These are phyloP conservation scores for Pharus latifolius DNA, from an alignment of 176 grass and related monocot species.

Conservation along the genomic window DNA sequence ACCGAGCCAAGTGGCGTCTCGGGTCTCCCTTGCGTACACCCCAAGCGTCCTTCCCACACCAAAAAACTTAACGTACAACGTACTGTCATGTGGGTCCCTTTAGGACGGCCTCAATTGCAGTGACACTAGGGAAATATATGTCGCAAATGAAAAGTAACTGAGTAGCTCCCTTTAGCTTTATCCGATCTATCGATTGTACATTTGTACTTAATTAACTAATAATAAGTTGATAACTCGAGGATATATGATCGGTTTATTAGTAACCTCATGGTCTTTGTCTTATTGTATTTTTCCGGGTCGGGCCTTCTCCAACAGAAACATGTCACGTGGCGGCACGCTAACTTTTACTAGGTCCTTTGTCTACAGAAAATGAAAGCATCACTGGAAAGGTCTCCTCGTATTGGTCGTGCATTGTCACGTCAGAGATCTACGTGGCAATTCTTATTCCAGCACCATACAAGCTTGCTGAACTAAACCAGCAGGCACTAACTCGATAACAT, in stretches of 20 bases:
- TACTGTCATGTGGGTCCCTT: not conserved
- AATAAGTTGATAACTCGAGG: not conserved
- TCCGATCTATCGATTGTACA: not conserved
- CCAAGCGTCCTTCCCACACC: constrained; percentile 31
- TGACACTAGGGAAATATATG: fast-evolving
- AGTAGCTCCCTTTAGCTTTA: not conserved
- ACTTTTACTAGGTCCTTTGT: not conserved
- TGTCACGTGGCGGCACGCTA: not conserved
- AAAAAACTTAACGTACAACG: not conserved
- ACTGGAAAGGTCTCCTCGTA: not conserved
- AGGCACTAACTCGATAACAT: not conserved
- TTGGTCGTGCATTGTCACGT: not conserved
- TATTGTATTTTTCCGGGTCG: not conserved
- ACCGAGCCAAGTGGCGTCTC: not conserved
- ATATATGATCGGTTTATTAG: not conserved
- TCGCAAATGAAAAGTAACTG: not conserved
- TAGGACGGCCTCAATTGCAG: not conserved
- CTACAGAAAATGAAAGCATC: not conserved
- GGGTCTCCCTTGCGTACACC: constrained; percentile 31
- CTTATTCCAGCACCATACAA: too few relatives aligned
- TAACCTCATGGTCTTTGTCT: not conserved
- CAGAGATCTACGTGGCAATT: not conserved
- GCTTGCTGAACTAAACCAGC: not conserved
- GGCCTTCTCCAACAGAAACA: not conserved
- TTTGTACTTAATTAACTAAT: not conserved